Percentiles rank a stretch among this genome's conserved stretches.
Evolutionary conservation across 257 asterid genomes (phyloP).

Genomic region (Echites panduratus): DNA sequence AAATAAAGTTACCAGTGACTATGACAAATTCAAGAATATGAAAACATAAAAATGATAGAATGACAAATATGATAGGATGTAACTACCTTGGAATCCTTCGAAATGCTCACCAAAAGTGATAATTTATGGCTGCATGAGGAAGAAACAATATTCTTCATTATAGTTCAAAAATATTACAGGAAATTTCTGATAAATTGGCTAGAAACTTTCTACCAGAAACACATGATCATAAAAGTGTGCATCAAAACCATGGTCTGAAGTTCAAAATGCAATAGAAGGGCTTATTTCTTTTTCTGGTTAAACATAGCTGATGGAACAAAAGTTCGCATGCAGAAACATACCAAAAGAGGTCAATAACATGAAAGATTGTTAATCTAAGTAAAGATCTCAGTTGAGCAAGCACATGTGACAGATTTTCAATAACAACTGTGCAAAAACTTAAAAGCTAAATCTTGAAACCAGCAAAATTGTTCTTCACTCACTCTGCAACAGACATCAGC

Average conservation of each 20-base stretch:
- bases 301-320: background rate
- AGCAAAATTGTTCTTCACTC: conserved; percentile 16
- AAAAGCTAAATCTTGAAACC: background rate
- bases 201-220: background rate
- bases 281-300: background rate
- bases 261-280: background rate
- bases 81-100: conserved; percentile 72
- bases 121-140: conserved; percentile 53
- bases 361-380: background rate
- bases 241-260: background rate
- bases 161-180: background rate
- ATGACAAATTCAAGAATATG: background rate
- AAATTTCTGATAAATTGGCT: background rate
- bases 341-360: background rate
- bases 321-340: background rate
- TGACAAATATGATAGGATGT: conserved; percentile 4
- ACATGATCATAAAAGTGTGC: background rate
- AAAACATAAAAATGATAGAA: background rate
- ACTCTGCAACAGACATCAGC: conserved; percentile 70
- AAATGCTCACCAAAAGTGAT: conserved; percentile 65
- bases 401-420: background rate
- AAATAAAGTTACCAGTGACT: background rate
- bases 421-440: background rate
- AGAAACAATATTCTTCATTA: conserved; percentile 1
- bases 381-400: background rate